Evolutionary conservation across 2,329 filamentous ascomycete genomes (phyloP), one percentile per base, ranked within the genome.

Genomic region (Verticillium tricorpus): DNA sequence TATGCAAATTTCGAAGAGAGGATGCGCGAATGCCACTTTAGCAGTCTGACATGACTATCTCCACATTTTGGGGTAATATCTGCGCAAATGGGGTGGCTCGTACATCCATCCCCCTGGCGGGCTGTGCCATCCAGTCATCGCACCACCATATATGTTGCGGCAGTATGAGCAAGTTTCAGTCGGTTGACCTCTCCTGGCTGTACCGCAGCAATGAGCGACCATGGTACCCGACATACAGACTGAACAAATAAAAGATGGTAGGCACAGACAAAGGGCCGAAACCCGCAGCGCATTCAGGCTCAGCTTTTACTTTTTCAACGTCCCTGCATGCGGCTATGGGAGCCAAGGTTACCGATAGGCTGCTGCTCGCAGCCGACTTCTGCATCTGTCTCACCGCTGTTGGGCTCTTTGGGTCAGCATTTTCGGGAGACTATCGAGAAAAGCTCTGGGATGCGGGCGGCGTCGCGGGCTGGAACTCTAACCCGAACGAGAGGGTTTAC

Each of bases 391-490:
- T 60, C 0, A 28, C 55, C 0, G 58, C 66, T 14, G 58, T 66
- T 2, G 52, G 63, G 2, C 64, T 71, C 2, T 72, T 71, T 32
- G 60, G 64, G 11, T 12, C 70, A 2, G 69, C 66, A 15, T 71
- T 70, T 55, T 67, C 69, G 1, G 63, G 67, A 5, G 59, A 62
- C 9, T 69, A 68, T 54, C 65, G 70, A 35, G 65, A 67, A 12
- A 63, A 63, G 35, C 64, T 72, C 5, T 71, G 70, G 69, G 66
- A 67, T 22, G 69, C 72, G 31, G 70, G 70, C 14, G 69, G 69
- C 34, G 67, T 65, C 25, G 60, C 69, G n/a, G 68, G 69, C 15
- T 73, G 68, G 67, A 73, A 68, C 62, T 73, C 70, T 39, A 69
- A 71, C 39, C 72, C 70, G 3, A 69, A 68, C 3, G 34, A 66